Percentiles rank a stretch among this genome's conserved stretches.
phyloP scores from a whole-genome alignment of 2,329 filamentous ascomycete genomes.

The Bisporella sp. region DNA sequence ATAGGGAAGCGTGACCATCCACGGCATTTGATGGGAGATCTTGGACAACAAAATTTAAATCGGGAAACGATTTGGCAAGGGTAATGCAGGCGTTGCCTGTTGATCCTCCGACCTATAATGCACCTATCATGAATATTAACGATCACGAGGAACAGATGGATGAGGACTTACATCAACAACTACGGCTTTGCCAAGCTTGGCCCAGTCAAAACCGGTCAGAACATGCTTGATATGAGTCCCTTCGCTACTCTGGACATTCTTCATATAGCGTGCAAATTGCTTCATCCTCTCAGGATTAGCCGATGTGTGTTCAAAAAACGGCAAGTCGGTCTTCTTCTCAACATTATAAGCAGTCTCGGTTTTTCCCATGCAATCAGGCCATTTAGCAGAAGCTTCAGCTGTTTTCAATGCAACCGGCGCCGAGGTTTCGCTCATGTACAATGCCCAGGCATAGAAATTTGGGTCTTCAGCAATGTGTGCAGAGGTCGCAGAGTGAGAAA shows the following conservation, averaged over 20 bases:
- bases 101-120: constrained; percentile 24
- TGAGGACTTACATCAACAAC: constrained; percentile 27
- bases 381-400: constrained; percentile 22
- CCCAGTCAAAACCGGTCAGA: constrained; percentile 33
- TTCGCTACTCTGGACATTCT: constrained; percentile 24
- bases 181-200: constrained; percentile 20
- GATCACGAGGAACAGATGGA: neutral
- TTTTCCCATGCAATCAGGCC: constrained; percentile 21
- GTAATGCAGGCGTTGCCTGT: constrained; percentile 26
- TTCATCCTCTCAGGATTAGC: constrained; percentile 14
- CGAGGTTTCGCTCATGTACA: constrained; percentile 19
- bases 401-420: constrained; percentile 20
- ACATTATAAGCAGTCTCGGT: constrained; percentile 16
- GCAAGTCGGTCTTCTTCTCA: constrained; percentile 14
- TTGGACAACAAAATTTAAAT: constrained; percentile 28
- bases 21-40: constrained; percentile 18
- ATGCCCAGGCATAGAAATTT: neutral
- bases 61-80: constrained; percentile 24
- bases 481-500: neutral
- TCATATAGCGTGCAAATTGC: constrained; percentile 29
- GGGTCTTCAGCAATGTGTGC: neutral
- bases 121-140: neutral
- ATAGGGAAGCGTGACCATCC: constrained; percentile 3
- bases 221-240: constrained; percentile 27
- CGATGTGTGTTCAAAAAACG: constrained; percentile 28